Base-by-base conservation (phyloP, 1,284 basidiomycete genomes). In the Cutaneotrichosporon arboriforme region DNA sequence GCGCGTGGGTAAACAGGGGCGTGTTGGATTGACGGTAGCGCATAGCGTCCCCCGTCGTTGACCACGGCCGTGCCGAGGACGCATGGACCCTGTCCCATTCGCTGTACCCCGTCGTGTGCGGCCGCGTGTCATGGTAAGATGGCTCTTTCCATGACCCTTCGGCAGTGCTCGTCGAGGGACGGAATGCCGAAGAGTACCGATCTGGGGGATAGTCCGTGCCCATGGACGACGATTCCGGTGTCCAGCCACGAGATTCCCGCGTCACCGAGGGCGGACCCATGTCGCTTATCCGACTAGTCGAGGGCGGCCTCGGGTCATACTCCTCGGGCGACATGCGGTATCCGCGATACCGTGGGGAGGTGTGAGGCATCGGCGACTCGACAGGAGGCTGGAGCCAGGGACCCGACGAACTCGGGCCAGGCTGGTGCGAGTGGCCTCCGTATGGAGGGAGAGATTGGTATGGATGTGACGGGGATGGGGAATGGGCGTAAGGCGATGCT, bases 1-100 rank as follows among this genome's bases (percentile, higher is more conserved):
- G 54, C 2, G 21, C 42, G 23, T 56, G 54, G 2, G 54, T 56
- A 26, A 49, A 56, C 23, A 56, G 26, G 14, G 54, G 46, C 2
- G 26, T 31, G 26, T 31, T 31, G 26, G 26, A 31, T 10, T 5
- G 10, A 5, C 26, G 26, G 26, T 7, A 31, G 7, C 26, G 26
- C 26, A 5, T 10, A 10, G 46, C 15, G 14, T 55, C 57, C 4
- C 54, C 49, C 3, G 54, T 37, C 7, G 49, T 39, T 3, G 51
- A 47, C 57, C 57, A 59, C 2, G 51, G 51, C 1, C 51, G 49
- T 5, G n/a, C 45, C 3, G 38, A 31, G 8, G 49, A 5, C 2
- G 36, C 20, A 37, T 48, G 37, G 8, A 31, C 22, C 2, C 54
- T 46, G 22, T 56, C 51, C 51, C 48, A 57, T 8, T 52, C 54